phyloP scores from a whole-genome alignment of 208 protist species.

The Crithidia brevicula region DNA sequence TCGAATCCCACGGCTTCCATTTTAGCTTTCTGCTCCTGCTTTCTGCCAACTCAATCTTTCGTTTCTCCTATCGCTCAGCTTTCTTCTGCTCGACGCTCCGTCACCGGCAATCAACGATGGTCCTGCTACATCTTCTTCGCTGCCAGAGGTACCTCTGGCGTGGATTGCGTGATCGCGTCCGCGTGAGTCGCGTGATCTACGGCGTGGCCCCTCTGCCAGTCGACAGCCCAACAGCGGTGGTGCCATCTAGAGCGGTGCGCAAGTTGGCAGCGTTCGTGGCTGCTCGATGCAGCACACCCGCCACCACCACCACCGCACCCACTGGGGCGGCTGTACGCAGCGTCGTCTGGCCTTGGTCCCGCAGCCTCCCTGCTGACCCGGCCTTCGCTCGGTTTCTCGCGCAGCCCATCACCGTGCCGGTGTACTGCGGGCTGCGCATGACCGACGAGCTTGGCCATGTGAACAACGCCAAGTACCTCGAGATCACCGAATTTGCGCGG shows the following conservation, averaged over 20 bases:
- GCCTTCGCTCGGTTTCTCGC: conserved; percentile 22
- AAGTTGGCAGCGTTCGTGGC: conserved; percentile 4
- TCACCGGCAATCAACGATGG: not conserved
- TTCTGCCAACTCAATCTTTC: no score
- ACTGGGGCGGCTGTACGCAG: not conserved
- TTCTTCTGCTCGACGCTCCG: not conserved
- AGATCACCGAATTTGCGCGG: conserved; percentile 63
- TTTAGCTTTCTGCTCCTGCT: no score
- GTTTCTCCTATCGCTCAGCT: no score
- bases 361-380: conserved; percentile 4
- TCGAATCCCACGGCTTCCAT: no score
- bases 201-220: conserved; percentile 10
- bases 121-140: conserved; percentile 11
- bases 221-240: conserved; percentile 1
- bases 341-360: conserved; percentile 16
- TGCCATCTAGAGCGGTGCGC: conserved; percentile 6
- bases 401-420: conserved; percentile 15
- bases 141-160: conserved; percentile 26
- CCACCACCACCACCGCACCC: not conserved
- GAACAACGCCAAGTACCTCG: conserved; percentile 78
- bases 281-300: not conserved
- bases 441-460: conserved; percentile 59
- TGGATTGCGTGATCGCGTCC: conserved; percentile 17
- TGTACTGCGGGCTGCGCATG: conserved; percentile 63
- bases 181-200: conserved; percentile 15